Evolutionary conservation across 306 rosid species (phyloP).

Genomic region (Dicorynia guianensis): DNA sequence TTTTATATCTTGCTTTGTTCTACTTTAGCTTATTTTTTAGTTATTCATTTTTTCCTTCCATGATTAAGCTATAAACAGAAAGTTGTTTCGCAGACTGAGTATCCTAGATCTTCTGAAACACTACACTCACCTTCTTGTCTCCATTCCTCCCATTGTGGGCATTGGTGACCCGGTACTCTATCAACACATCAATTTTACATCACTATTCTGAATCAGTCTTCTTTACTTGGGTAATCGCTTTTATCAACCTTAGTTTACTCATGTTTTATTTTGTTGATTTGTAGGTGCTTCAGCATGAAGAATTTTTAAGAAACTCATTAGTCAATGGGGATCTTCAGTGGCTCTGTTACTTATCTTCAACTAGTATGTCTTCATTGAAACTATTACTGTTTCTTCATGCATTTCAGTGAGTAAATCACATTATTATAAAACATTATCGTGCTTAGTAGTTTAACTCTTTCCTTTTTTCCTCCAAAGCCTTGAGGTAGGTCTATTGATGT

Average conservation of each 20-base stretch:
- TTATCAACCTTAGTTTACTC: conserved; percentile 5
- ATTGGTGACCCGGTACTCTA: conserved; percentile 79
- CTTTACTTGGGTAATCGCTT: conserved; percentile 25
- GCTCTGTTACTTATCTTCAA: conserved; percentile 87
- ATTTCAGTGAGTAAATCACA: neutral
- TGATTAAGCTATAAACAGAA: neutral
- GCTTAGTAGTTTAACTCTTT: neutral
- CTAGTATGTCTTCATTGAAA: conserved; percentile 61
- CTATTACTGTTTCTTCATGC: conserved; percentile 12
- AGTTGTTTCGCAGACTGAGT: conserved; percentile 53
- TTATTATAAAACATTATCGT: no score
- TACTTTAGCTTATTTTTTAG: neutral
- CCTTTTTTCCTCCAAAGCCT: neutral
- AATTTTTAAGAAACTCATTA: conserved; percentile 61
- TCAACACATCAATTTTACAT: neutral
- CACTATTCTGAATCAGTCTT: conserved; percentile 14
- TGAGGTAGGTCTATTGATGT: neutral
- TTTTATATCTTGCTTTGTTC: neutral
- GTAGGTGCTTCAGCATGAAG: conserved; percentile 79
- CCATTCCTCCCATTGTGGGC: conserved; percentile 67
- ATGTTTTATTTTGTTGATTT: conserved; percentile 24
- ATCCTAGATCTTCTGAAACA: conserved; percentile 57
- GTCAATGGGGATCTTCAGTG: conserved; percentile 66
- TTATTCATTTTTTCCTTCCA: neutral
- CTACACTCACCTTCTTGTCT: conserved; percentile 79